These are phyloP conservation scores for Phlyctochytrium bullatum DNA, from an alignment of 192 early-diverging fungal genomes.

Conservation along the genomic window DNA sequence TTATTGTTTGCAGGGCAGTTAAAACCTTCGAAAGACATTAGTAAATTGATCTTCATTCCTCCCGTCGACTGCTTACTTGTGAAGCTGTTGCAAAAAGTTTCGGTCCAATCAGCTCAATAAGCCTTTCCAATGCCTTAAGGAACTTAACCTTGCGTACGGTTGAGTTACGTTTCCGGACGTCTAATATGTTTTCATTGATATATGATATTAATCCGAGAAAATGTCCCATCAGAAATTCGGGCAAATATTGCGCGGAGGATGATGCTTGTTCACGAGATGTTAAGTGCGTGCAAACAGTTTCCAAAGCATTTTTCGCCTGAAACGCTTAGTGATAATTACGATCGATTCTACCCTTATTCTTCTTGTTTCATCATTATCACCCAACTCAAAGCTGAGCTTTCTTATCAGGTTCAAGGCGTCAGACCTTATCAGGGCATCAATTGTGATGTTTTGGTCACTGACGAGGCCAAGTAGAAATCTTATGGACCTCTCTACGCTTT, in stretches of 20 bases:
- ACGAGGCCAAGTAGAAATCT: conserved; percentile 14
- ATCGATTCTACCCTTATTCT: conserved; percentile 5
- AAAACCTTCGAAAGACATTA: conserved; percentile 31
- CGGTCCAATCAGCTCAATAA: conserved; percentile 35
- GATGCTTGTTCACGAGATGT: background rate
- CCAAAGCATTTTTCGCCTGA: conserved; percentile 32
- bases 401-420: conserved; percentile 22
- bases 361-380: conserved; percentile 13
- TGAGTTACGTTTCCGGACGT: background rate
- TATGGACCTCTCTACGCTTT: background rate
- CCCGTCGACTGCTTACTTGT: background rate
- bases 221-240: conserved; percentile 31
- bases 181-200: conserved; percentile 30
- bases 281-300: conserved; percentile 2
- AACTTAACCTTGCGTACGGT: conserved; percentile 19
- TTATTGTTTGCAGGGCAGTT: conserved; percentile 38
- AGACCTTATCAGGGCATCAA: conserved; percentile 13
- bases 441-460: conserved; percentile 7
- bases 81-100: conserved; percentile 2
- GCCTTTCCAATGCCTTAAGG: conserved; percentile 24
- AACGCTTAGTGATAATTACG: background rate
- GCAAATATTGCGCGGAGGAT: conserved; percentile 5
- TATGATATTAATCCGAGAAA: conserved; percentile 36
- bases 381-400: conserved; percentile 36
- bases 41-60: background rate